Evolutionary conservation across 345 rosid species (phyloP).

Genomic region (Diplotaxis tenuifolia): DNA sequence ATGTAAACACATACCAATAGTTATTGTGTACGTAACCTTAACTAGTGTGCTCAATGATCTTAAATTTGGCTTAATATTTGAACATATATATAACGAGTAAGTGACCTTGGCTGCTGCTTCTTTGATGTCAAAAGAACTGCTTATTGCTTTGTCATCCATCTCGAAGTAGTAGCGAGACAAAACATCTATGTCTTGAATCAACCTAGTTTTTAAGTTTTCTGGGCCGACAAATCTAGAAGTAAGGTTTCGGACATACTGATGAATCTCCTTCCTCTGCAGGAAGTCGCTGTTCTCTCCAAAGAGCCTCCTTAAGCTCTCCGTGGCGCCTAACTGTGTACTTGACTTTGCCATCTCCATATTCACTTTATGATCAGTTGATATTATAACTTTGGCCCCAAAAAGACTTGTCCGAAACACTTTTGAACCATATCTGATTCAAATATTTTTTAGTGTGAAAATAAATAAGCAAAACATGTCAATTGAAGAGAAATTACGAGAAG

Average conservation of each 20-base stretch:
- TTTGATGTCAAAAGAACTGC: background rate
- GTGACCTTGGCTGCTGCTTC: constrained; percentile 3
- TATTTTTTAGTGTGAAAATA: background rate
- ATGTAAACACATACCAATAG: background rate
- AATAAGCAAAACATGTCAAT: background rate
- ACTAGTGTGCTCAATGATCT: background rate
- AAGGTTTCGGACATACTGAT: constrained; percentile 16
- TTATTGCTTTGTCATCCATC: background rate
- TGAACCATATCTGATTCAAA: background rate
- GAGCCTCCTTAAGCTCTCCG: constrained; percentile 2
- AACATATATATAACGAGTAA: background rate
- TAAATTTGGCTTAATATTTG: background rate
- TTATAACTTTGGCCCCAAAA: constrained; percentile 5
- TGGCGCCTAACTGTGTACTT: background rate
- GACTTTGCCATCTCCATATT: constrained; percentile 20
- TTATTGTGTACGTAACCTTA: background rate
- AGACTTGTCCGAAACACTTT: constrained; percentile 28
- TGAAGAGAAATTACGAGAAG: background rate
- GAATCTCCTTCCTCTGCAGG: background rate
- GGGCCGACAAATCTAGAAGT: constrained; percentile 7
- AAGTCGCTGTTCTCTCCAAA: constrained; percentile 11
- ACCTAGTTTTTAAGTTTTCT: background rate
- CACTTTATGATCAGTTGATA: constrained; percentile 12
- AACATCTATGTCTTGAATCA: background rate
- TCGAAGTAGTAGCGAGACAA: background rate